Evolutionary conservation across 2,329 filamentous ascomycete genomes (phyloP).

Genomic region (Cladosporium sp.): DNA sequence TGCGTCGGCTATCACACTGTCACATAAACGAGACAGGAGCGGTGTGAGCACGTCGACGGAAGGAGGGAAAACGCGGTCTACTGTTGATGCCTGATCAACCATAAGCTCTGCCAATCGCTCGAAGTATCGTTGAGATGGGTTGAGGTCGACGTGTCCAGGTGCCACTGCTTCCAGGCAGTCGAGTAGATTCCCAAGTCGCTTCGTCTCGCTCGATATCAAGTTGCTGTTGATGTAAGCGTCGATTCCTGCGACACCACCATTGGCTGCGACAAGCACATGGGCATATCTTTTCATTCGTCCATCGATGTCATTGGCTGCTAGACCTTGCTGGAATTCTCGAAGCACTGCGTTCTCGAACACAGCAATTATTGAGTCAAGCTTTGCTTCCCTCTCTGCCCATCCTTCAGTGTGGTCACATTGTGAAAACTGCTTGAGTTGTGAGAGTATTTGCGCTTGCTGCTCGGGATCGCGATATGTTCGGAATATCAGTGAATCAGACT

Average conservation of each 20-base stretch:
- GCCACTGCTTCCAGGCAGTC: slow-evolving; percentile 75
- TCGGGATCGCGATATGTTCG: slow-evolving; percentile 84
- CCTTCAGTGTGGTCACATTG: slow-evolving; percentile 78
- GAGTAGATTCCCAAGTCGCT: slow-evolving; percentile 69
- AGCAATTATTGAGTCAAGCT: slow-evolving; percentile 69
- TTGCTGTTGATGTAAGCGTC: slow-evolving; percentile 86
- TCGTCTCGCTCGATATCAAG: slow-evolving; percentile 73
- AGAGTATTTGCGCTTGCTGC: slow-evolving; percentile 84
- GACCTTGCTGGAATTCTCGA: slow-evolving; percentile 89
- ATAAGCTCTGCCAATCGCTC: slow-evolving; percentile 70
- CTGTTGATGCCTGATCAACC: slow-evolving; percentile 78
- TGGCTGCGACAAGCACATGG: slow-evolving; percentile 77
- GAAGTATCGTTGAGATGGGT: slow-evolving; percentile 81
- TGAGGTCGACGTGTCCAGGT: slow-evolving; percentile 69
- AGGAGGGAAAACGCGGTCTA: slow-evolving; percentile 78
- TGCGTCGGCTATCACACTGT: slow-evolving; percentile 83
- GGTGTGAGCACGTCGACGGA: slow-evolving; percentile 69
- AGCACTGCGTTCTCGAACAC: slow-evolving; percentile 91
- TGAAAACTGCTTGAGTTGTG: slow-evolving; percentile 75
- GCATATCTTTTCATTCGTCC: slow-evolving; percentile 88
- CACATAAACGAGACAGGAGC: slow-evolving; percentile 78
- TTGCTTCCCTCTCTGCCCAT: slow-evolving; percentile 68
- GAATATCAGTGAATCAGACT: slow-evolving; percentile 81
- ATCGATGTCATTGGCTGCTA: slow-evolving; percentile 83
- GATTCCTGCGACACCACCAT: slow-evolving; percentile 74